Evolutionary conservation across 768 basidiomycete genomes (phyloP).

Genomic region (Sistotremastrum suecicum): DNA sequence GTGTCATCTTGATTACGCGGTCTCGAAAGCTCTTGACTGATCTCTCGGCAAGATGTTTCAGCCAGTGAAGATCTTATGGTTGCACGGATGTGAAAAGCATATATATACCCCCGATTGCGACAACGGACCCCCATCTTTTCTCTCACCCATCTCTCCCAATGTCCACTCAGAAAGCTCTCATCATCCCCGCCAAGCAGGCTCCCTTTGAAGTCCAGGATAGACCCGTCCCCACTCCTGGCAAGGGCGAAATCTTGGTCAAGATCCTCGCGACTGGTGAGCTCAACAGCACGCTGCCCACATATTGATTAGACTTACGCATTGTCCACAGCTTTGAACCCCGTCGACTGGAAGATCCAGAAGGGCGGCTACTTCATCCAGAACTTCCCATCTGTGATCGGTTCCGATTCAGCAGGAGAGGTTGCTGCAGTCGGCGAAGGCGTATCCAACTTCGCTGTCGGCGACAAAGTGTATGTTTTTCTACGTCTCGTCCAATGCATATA

Average conservation of each 20-base stretch:
- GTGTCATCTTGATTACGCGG: too few relatives aligned
- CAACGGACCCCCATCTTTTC: too few relatives aligned
- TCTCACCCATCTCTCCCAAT: too few relatives aligned
- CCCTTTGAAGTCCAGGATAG: too few relatives aligned
- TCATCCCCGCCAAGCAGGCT: too few relatives aligned
- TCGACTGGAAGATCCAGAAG: conserved; percentile 37
- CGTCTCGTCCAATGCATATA: neutral
- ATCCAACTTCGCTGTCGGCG: conserved; percentile 31
- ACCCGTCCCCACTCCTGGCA: conserved; percentile 21
- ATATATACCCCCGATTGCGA: too few relatives aligned
- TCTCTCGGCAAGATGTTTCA: too few relatives aligned
- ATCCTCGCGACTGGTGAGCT: conserved; percentile 16
- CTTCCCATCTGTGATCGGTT: conserved; percentile 33
- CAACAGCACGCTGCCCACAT: too few relatives aligned
- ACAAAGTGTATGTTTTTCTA: conserved; percentile 31
- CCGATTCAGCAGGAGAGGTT: conserved; percentile 38
- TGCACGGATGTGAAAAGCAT: too few relatives aligned
- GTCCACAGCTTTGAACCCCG: conserved; percentile 35
- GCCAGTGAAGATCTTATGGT: too few relatives aligned
- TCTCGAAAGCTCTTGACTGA: too few relatives aligned
- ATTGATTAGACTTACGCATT: conserved; percentile 1
- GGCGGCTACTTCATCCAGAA: conserved; percentile 22
- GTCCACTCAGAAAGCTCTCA: too few relatives aligned
- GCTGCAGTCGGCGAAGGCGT: conserved; percentile 39
- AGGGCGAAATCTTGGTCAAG: conserved; percentile 28